A percentile compares a stretch with the other conserved stretches of the same genome.
Conservation (phyloP, 2,329 filamentous ascomycete genomes). For the Tolypocladium endophyticum region DNA sequence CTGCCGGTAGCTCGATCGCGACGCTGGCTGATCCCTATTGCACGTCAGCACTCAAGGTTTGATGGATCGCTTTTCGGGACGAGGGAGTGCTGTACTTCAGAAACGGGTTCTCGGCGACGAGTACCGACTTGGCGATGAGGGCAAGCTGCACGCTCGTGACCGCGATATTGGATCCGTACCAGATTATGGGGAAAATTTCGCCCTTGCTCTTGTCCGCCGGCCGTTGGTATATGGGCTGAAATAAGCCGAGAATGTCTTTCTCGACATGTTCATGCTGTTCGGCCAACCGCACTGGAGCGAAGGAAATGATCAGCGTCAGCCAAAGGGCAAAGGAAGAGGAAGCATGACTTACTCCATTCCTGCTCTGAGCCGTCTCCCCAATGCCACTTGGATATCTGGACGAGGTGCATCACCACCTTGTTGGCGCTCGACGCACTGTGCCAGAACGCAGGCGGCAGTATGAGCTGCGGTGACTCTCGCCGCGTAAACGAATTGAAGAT, state of each 20-base stretch:
- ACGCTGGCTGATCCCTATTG: conserved; percentile 12
- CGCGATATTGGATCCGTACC: conserved; percentile 27
- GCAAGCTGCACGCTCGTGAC: conserved; percentile 29
- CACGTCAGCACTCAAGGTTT: background rate
- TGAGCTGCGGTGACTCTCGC: conserved; percentile 25
- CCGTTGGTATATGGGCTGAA: conserved; percentile 22
- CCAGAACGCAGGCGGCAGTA: conserved; percentile 22
- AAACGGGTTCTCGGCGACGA: conserved; percentile 27
- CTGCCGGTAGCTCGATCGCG: conserved; percentile 20
- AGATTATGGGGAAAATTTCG: conserved; percentile 28
- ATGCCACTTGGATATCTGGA: conserved; percentile 29
- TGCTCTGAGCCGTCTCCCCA: conserved; percentile 23
- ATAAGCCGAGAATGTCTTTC: conserved; percentile 17
- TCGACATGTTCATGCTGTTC: conserved; percentile 25
- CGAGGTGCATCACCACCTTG: conserved; percentile 29
- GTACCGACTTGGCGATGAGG: conserved; percentile 27
- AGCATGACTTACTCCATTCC: conserved; percentile 24
- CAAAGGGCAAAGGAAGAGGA: background rate
- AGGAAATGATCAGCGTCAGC: background rate
- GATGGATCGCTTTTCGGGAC: background rate
- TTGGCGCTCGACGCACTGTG: conserved; percentile 24
- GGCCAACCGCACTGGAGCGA: conserved; percentile 19
- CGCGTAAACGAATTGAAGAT: conserved; percentile 30
- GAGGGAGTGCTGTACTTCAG: conserved; percentile 15
- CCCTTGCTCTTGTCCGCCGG: conserved; percentile 23